Evolutionary conservation across 148 eudicot genomes (phyloP).

Genomic region (Heliamphora exappendiculata): DNA sequence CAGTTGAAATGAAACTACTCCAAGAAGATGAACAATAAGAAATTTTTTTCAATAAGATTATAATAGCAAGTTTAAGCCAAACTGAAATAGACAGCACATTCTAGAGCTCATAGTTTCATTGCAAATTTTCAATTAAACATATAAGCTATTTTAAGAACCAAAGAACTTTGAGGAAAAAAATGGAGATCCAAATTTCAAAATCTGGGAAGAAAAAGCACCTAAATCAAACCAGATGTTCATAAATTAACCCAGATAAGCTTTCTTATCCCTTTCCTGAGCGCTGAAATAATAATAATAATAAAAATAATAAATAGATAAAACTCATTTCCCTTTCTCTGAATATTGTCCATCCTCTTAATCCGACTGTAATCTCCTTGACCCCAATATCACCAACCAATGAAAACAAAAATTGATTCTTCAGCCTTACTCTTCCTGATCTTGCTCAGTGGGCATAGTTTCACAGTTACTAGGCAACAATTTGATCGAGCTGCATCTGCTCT

Average conservation of each 20-base stretch:
- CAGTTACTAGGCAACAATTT: conserved; percentile 14
- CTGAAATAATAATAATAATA: conserved; percentile 18
- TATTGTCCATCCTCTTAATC: conserved; percentile 13
- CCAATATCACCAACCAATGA: conserved; percentile 10
- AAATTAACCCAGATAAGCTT: conserved; percentile 33
- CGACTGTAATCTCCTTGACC: conserved; percentile 16
- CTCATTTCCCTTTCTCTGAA: conserved; percentile 10
- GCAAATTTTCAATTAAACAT: background rate
- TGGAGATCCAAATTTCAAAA: conserved; percentile 4
- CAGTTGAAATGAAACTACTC: background rate
- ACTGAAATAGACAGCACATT: conserved; percentile 13
- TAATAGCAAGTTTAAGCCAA: background rate
- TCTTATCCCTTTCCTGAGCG: conserved; percentile 16
- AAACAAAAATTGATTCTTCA: conserved; percentile 5
- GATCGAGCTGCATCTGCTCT: conserved; percentile 38
- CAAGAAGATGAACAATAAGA: background rate
- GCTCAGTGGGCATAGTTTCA: conserved; percentile 31
- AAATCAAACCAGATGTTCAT: conserved; percentile 27
- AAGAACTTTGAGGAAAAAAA: conserved; percentile 5
- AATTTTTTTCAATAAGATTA: background rate
- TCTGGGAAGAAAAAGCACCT: conserved; percentile 21
- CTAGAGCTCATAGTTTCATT: background rate
- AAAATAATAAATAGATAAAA: conserved; percentile 21
- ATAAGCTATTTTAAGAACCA: conserved; percentile 18
- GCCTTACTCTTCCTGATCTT: background rate